Evolutionary conservation across 2,329 filamentous ascomycete species (phyloP).

Genomic region (Fusarium oxysporum): DNA sequence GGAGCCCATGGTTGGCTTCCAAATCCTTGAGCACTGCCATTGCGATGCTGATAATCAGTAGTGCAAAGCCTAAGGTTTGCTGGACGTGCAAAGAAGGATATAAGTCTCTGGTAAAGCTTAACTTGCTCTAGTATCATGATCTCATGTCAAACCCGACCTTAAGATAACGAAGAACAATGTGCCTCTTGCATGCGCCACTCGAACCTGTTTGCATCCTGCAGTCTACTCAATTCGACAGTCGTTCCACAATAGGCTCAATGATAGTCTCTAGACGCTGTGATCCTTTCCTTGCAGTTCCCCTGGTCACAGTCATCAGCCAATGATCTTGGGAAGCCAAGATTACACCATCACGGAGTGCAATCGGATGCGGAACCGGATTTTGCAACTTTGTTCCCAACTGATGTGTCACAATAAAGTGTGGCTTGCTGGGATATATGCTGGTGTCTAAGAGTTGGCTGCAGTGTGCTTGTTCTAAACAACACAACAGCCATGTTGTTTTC

Average conservation of each 20-base stretch:
- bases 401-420: conserved; percentile 9
- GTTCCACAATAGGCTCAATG: not conserved
- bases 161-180: not conserved
- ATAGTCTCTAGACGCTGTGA: not conserved
- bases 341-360: not conserved
- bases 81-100: not conserved
- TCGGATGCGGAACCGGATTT: conserved; percentile 12
- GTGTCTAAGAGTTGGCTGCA: not conserved
- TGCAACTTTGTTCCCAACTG: not conserved
- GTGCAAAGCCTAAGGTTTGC: not conserved
- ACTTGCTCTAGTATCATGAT: not conserved
- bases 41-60: not conserved
- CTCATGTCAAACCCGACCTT: not conserved
- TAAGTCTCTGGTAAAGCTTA: not conserved
- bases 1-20: conserved; percentile 14
- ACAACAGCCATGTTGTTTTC: not conserved
- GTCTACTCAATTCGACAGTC: not conserved
- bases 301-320: not conserved
- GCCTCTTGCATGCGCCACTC: not conserved
- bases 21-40: conserved; percentile 12
- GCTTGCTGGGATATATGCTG: conserved; percentile 1
- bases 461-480: not conserved
- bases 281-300: not conserved
- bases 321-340: conserved; percentile 2
- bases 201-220: not conserved